phyloP scores from a whole-genome alignment of 768 basidiomycete species.

The Suillus alpinus region DNA sequence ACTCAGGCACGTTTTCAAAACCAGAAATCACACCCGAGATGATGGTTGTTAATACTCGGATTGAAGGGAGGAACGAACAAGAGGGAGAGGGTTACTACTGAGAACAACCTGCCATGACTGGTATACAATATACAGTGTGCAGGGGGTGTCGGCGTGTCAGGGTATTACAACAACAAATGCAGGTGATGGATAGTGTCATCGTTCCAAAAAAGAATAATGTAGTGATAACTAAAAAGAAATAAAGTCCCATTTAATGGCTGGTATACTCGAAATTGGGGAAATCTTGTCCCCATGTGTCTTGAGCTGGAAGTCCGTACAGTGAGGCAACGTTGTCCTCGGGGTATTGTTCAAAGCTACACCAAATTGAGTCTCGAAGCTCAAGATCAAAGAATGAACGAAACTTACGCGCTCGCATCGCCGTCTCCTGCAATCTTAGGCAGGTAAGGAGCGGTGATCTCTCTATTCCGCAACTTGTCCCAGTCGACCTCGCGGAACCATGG shows the following conservation, averaged over 20 bases:
- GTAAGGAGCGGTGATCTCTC: slow-evolving; percentile 95
- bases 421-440: slow-evolving; percentile 89
- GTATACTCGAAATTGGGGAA: slow-evolving; percentile 86
- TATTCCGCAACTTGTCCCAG: slow-evolving; percentile 74
- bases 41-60: slow-evolving; percentile 9
- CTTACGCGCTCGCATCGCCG: slow-evolving; percentile 93
- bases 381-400: slow-evolving; percentile 20
- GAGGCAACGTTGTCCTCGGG: slow-evolving; percentile 68
- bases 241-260: slow-evolving; percentile 7
- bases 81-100: slow-evolving; percentile 11
- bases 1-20: neutral
- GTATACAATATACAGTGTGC: slow-evolving; percentile 6
- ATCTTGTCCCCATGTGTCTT: slow-evolving; percentile 60
- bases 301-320: slow-evolving; percentile 54
- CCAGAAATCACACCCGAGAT: slow-evolving; percentile 5
- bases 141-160: neutral
- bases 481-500: slow-evolving; percentile 94
- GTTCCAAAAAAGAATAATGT: slow-evolving; percentile 7
- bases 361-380: neutral
- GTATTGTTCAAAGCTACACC: slow-evolving; percentile 68
- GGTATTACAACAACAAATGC: slow-evolving; percentile 13
- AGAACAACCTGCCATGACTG: neutral
- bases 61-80: slow-evolving; percentile 3
- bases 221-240: slow-evolving; percentile 5
- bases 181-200: slow-evolving; percentile 5